phyloP scores from a whole-genome alignment of 805 yeast species.

The Grigorovia yakushimaensis region DNA sequence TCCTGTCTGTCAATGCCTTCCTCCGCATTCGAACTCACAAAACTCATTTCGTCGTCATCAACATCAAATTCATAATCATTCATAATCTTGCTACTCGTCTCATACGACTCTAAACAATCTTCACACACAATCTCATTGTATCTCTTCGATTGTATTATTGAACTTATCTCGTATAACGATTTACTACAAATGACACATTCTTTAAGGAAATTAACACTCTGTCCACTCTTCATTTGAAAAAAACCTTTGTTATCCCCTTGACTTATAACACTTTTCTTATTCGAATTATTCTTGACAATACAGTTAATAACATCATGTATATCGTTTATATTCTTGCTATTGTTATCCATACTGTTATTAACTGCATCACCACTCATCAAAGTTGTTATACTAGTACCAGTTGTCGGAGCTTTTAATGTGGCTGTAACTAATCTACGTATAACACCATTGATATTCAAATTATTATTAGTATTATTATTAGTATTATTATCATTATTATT shows the following conservation, averaged over 20 bases:
- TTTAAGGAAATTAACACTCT: slow-evolving; percentile 14
- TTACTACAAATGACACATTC: slow-evolving; percentile 60
- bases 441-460: too few species aligned
- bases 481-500: neutral
- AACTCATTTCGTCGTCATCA: neutral
- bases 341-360: neutral
- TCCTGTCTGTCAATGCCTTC: too few species aligned
- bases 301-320: neutral
- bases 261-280: too few species aligned
- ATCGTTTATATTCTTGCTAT: neutral
- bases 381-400: too few species aligned
- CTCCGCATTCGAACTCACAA: too few species aligned
- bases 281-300: neutral
- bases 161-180: slow-evolving; percentile 54
- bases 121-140: slow-evolving; percentile 53
- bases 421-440: too few species aligned
- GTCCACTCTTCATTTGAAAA: too few species aligned
- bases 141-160: slow-evolving; percentile 2
- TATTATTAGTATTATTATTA: too few species aligned
- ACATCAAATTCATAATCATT: slow-evolving; percentile 32
- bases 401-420: too few species aligned
- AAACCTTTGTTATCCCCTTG: too few species aligned
- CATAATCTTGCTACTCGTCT: slow-evolving; percentile 34
- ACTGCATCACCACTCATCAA: too few species aligned
- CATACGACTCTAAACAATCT: slow-evolving; percentile 50